These are phyloP conservation scores for Conringia planisiliqua DNA, from an alignment of 345 rosid genomes.

Conservation along the genomic window DNA sequence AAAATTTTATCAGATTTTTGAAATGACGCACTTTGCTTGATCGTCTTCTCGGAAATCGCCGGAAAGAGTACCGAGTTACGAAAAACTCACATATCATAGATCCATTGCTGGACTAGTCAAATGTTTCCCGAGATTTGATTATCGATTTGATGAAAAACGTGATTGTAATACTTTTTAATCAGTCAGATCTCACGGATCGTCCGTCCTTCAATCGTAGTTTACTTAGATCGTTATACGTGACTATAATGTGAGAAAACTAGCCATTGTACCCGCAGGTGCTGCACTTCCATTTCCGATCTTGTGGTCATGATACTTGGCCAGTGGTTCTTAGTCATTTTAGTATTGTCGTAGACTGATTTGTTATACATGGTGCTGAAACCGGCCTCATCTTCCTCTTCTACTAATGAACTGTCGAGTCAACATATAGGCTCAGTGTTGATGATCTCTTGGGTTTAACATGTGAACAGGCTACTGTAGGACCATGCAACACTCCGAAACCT, in stretches of 20 bases:
- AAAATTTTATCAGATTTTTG: conserved; percentile 4
- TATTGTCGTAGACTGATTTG: background rate
- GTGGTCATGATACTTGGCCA: conserved; percentile 1
- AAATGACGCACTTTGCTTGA: conserved; percentile 21
- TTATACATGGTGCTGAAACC: background rate
- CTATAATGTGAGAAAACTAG: background rate
- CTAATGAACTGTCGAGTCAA: background rate
- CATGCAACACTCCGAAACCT: conserved; percentile 85
- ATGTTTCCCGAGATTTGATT: background rate
- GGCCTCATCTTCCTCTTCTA: background rate
- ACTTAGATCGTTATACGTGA: conserved; percentile 7
- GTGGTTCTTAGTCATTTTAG: background rate
- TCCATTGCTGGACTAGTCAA: conserved; percentile 1
- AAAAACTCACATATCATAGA: background rate
- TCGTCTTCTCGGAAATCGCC: background rate
- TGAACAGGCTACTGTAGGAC: conserved; percentile 88
- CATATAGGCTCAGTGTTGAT: conserved; percentile 22
- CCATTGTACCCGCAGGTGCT: too few species aligned
- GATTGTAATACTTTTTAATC: background rate
- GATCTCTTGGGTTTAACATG: conserved; percentile 22
- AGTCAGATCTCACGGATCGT: conserved; percentile 21
- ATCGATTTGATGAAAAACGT: background rate
- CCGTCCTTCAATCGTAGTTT: background rate
- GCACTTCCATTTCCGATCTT: background rate
- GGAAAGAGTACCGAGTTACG: background rate